Base-by-base conservation (phyloP, 805 yeast genomes). In the Saccharomycopsis babjevae region DNA sequence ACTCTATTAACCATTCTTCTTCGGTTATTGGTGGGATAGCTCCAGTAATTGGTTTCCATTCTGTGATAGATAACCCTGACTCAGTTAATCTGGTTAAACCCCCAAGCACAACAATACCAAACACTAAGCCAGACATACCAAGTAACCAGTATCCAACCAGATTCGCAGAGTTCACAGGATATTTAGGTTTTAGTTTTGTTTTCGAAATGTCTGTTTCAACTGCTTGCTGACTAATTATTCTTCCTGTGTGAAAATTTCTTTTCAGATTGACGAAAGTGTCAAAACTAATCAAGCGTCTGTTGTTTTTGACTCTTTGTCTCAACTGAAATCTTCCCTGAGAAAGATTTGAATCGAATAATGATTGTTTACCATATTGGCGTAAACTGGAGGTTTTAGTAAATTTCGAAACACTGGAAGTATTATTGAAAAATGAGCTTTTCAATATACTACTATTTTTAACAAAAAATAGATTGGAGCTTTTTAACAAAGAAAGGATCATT, bases 31-130 rank as follows among this genome's bases (percentile, higher is more conserved):
- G 99, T 1, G 99, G 99, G 15, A 94, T 73, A 1, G 96, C 76
- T 56, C 99, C 99, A 0, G 99, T 90, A 32, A 94, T 91, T 1
- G 99, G 99, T 71, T 85, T 89, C 99, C 99, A 94, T 70, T 94
- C 99, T 1, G 98, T 94, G 71, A 94, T 94, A 56, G 96, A 88
- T 55, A 94, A 77, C 0, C 99, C 99, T 0, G 97, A 89, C 70
- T 94, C 99, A 0, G 99, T 94, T 54, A 94, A 78, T 68, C 99
- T 81, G 0, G 99, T 94, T 55, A 94, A 78, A 0, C 99, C 99
- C 55, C 99, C 99, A 5, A 94, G 77, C n/a, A 94, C 85, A 16
- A 94, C 98, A 64, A 94, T 94, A 40, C 96, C 97, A 72, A 94
- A 94, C 1, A 94, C 97, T 16, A 94, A 75, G 0, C 88, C 86